Percentiles rank a stretch among this genome's conserved stretches.
Conservation (phyloP, 495 filamentous ascomycete species). For the Aspergillus carlsbadensis region DNA sequence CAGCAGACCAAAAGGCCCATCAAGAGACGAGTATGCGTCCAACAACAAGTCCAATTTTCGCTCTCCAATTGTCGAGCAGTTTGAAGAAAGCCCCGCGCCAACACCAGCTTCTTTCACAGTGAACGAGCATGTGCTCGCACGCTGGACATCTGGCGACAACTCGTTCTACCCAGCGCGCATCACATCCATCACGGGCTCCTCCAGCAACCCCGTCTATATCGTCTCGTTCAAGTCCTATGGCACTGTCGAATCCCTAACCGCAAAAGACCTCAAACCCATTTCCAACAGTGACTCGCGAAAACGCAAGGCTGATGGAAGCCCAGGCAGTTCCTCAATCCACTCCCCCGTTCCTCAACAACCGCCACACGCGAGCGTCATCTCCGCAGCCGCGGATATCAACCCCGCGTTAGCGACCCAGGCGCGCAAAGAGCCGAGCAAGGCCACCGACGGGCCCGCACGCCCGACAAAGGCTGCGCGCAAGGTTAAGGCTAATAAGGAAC, state of each 20-base stretch:
- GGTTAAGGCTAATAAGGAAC: conserved; percentile 84
- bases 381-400: conserved; percentile 83
- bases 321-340: conserved; percentile 50
- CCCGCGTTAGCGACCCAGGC: conserved; percentile 70
- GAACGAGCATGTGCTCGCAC: conserved; percentile 86
- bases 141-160: conserved; percentile 87
- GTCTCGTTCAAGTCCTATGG: conserved; percentile 89
- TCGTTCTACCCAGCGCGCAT: conserved; percentile 91
- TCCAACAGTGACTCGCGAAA: conserved; percentile 67
- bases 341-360: conserved; percentile 41
- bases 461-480: conserved; percentile 71
- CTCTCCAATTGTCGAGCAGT: conserved; percentile 37
- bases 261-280: conserved; percentile 81
- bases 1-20: conserved; percentile 62
- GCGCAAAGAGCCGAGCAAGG: conserved; percentile 64
- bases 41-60: conserved; percentile 49
- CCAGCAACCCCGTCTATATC: conserved; percentile 82
- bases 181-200: conserved; percentile 88
- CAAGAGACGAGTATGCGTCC: conserved; percentile 67
- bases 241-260: conserved; percentile 78
- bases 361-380: conserved; percentile 67
- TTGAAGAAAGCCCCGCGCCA: conserved; percentile 44
- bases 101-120: conserved; percentile 66
- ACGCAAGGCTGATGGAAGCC: conserved; percentile 83
- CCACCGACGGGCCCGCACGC: conserved; percentile 62